Conservation (phyloP, 1,284 basidiomycete genomes). For the Gymnopus androsaceus region DNA sequence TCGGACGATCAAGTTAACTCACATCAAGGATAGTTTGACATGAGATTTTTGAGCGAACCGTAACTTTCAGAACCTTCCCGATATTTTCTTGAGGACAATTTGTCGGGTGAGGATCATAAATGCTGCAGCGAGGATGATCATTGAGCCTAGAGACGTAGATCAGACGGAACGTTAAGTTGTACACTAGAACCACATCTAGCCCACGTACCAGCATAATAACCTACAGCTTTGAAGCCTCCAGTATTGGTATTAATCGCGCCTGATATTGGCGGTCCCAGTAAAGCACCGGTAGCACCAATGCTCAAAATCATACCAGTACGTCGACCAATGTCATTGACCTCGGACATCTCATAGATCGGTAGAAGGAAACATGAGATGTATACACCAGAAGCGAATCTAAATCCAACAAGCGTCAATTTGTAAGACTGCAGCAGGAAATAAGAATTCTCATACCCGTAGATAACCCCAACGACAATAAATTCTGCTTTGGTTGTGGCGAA, state of each 20-base stretch:
- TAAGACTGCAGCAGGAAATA: not conserved
- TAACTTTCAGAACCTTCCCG: conserved; percentile 32
- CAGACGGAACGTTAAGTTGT: not conserved
- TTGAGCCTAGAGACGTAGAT: conserved; percentile 29
- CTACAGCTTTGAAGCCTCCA: conserved; percentile 47
- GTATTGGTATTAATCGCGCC: conserved; percentile 52
- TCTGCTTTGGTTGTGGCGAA: conserved; percentile 38
- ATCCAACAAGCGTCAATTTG: conserved; percentile 4
- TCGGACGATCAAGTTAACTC: no score
- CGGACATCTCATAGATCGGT: conserved; percentile 57
- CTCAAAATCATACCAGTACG: conserved; percentile 60
- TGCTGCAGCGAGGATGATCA: conserved; percentile 30
- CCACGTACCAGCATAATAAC: conserved; percentile 52
- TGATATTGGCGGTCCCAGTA: conserved; percentile 59
- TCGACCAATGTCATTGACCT: conserved; percentile 58
- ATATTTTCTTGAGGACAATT: conserved; percentile 27
- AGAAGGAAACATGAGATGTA: conserved; percentile 50
- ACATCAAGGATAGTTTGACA: no score
- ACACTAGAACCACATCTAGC: not conserved
- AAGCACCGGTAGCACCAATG: conserved; percentile 46
- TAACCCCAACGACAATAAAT: conserved; percentile 42
- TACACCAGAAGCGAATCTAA: conserved; percentile 51
- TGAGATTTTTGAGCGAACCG: no score
- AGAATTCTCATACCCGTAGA: conserved; percentile 45
- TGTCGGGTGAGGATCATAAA: conserved; percentile 31